A percentile compares a stretch with the other conserved stretches of the same genome.
Conservation (phyloP, 2,329 filamentous ascomycete genomes). For the Aspergillus sp. region DNA sequence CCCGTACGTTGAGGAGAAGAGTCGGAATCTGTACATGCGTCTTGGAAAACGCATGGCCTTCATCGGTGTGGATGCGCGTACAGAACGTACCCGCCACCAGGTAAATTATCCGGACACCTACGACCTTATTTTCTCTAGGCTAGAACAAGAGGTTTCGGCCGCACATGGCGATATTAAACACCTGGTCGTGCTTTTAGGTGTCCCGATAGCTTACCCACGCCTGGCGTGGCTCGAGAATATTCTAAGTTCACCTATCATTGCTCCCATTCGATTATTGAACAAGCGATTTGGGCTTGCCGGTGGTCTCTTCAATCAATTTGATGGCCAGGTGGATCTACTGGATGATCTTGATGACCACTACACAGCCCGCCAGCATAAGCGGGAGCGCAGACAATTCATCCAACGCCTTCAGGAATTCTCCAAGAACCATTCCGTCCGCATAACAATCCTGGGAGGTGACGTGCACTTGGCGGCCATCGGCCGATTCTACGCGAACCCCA, state of each 20-base stretch:
- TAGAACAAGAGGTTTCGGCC: constrained; percentile 52
- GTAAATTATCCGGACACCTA: constrained; percentile 78
- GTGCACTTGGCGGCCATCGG: constrained; percentile 64
- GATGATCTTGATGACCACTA: constrained; percentile 72
- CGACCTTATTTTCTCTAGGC: constrained; percentile 58
- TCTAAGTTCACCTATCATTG: constrained; percentile 80
- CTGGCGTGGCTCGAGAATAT: constrained; percentile 97
- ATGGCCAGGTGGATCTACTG: constrained; percentile 68
- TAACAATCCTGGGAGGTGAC: constrained; percentile 64
- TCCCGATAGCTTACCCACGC: constrained; percentile 70
- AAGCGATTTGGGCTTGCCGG: constrained; percentile 85
- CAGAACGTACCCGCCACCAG: constrained; percentile 84
- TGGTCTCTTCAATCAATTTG: constrained; percentile 88
- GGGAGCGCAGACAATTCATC: constrained; percentile 74
- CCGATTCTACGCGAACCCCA: constrained; percentile 64
- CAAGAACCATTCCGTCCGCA: constrained; percentile 55
- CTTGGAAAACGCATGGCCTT: constrained; percentile 66
- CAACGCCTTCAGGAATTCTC: constrained; percentile 62
- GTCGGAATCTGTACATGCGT: constrained; percentile 62
- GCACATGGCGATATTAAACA: constrained; percentile 60
- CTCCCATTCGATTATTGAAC: constrained; percentile 84
- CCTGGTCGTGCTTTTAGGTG: constrained; percentile 63
- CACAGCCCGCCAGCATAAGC: constrained; percentile 87
- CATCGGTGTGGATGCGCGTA: constrained; percentile 59
- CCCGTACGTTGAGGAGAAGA: constrained; percentile 63